A percentile compares a stretch with the other conserved stretches of the same genome.
Conservation (phyloP, 352 stramenopile species). For the Phytopythium litorale region DNA sequence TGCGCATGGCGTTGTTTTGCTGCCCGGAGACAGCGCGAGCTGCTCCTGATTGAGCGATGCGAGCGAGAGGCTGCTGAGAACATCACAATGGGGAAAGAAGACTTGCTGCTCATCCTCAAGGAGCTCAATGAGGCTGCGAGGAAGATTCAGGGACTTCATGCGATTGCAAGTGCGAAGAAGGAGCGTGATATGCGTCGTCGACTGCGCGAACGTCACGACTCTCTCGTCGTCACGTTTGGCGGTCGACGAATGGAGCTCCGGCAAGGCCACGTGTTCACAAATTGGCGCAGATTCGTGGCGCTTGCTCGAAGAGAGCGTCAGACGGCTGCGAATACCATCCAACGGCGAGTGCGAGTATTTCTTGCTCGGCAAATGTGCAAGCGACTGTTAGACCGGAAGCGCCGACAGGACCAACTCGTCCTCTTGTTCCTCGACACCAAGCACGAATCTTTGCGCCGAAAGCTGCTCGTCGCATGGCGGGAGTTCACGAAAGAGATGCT, state of each 20-base stretch:
- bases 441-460: not conserved
- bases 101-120: slow-evolving; percentile 35
- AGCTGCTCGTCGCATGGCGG: slow-evolving; percentile 26
- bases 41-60: slow-evolving; percentile 20
- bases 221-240: slow-evolving; percentile 32
- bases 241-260: slow-evolving; percentile 21
- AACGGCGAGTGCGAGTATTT: slow-evolving; percentile 36
- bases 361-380: slow-evolving; percentile 28
- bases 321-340: slow-evolving; percentile 28
- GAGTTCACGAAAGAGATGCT: slow-evolving; percentile 9
- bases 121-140: slow-evolving; percentile 30
- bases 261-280: slow-evolving; percentile 22
- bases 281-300: slow-evolving; percentile 35
- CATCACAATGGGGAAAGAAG: slow-evolving; percentile 32
- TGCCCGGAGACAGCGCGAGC: slow-evolving; percentile 19
- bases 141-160: slow-evolving; percentile 53
- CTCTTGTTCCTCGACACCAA: slow-evolving; percentile 13
- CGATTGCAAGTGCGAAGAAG: slow-evolving; percentile 30
- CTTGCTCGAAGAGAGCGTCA: slow-evolving; percentile 27
- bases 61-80: slow-evolving; percentile 34
- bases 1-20: slow-evolving; percentile 33
- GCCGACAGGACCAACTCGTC: slow-evolving; percentile 32
- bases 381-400: slow-evolving; percentile 30
- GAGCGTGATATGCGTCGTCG: slow-evolving; percentile 28
- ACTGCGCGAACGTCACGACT: slow-evolving; percentile 30